phyloP scores from a whole-genome alignment of 345 rosid genomes.

The Corymbia maculata region DNA sequence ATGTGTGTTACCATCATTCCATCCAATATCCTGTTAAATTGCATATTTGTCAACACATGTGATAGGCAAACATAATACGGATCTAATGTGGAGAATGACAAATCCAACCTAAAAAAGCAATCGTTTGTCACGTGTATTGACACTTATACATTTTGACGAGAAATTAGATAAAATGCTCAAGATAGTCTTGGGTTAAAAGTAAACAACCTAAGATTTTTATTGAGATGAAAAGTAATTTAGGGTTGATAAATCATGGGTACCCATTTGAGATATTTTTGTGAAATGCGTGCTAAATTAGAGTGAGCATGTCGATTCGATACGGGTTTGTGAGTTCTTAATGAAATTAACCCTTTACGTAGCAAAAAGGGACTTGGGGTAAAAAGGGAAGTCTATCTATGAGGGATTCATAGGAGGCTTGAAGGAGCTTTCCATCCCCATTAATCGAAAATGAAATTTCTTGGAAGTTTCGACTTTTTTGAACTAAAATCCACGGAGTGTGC shows the following conservation, averaged over 20 bases:
- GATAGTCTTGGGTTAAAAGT: not conserved
- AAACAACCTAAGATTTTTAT: not conserved
- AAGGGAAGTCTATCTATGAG: not conserved
- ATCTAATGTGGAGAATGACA: not conserved
- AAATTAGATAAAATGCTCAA: not conserved
- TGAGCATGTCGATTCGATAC: rapidly evolving
- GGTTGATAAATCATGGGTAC: not conserved
- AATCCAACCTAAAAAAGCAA: not conserved
- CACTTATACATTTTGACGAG: not conserved
- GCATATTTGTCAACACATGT: not conserved
- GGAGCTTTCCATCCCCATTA: not conserved
- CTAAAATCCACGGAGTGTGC: not conserved
- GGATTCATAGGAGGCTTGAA: not conserved
- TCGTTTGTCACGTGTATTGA: not conserved
- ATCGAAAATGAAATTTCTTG: not conserved
- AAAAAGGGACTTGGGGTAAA: not conserved
- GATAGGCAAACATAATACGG: rapidly evolving
- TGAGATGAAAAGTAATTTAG: not conserved
- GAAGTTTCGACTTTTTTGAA: too few relatives aligned
- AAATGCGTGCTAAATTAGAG: not conserved
- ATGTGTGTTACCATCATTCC: not conserved
- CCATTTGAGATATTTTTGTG: not conserved
- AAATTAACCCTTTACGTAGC: not conserved
- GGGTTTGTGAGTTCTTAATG: not conserved
- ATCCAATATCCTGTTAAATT: not conserved